Base-by-base conservation (phyloP, 2,329 filamentous ascomycete species). In the Fusarium bactridioides region DNA sequence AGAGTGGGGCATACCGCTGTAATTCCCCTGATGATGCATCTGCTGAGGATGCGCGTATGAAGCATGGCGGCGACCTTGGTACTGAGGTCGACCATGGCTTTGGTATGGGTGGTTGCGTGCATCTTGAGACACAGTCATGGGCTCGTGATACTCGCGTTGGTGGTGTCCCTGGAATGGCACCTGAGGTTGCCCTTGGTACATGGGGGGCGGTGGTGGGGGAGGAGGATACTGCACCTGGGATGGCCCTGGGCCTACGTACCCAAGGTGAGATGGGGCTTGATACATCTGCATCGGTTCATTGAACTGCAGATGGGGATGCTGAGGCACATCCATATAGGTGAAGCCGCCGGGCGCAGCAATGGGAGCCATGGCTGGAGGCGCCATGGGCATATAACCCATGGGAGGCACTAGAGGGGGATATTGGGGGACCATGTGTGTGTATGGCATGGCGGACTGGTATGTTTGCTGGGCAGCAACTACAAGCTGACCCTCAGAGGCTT, bases 331-430 rank as follows among this genome's bases (percentile, higher is more conserved):
- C 61, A 67, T 66, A 10, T 70, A 69, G 1, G n/a, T 27, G 4
- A 56, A 63, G 21, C 57, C 48, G 9, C 25, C 40, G 8, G 55
- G 27, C 35, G 48, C 40, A 11, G 41, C 25, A 33, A 15, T 31
- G 4, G 27, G 45, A 11, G 31, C 21, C 60, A 69, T 69, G 25
- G 45, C 43, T 16, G 60, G 55, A 15, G 61, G 19, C 11, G 57
- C 61, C 8, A 62, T 54, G 5, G 40, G 25, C 57, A 68, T 68
- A 10, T 69, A 69, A 8, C 38, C 60, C 37, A 41, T 47, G 3
- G 59, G 59, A 13, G 27, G n/a, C 48, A 61, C 29, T 1, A 21
- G 6, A 2, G 54, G 33, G 4, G 61, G 64, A 3, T 69, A 53
- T n/a, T 69, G 66, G 0, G 66, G 65, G 0, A 27, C 38, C 67